Evolutionary conservation across 192 early-diverging fungal genomes (phyloP).

Genomic region (Rhizophagus prolifer): DNA sequence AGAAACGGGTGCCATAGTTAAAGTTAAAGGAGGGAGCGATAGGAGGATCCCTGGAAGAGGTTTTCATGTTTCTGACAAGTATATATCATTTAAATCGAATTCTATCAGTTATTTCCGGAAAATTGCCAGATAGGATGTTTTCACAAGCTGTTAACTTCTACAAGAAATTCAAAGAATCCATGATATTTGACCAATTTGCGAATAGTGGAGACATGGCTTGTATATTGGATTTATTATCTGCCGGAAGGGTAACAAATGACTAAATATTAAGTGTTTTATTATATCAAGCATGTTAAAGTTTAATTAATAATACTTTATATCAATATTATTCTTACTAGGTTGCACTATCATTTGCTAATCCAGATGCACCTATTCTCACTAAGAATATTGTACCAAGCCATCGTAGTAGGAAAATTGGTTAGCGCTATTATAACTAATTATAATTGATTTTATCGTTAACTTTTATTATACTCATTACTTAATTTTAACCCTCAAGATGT

Average conservation of each 20-base stretch:
- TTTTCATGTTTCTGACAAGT: slow-evolving; percentile 34
- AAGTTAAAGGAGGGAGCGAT: slow-evolving; percentile 26
- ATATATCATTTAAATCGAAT: background rate
- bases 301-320: background rate
- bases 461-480: background rate
- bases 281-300: background rate
- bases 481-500: background rate
- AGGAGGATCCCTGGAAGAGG: slow-evolving; percentile 32
- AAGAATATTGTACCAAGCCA: slow-evolving; percentile 17
- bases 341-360: background rate
- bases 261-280: background rate
- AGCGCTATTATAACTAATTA: background rate
- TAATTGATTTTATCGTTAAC: background rate
- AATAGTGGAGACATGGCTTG: slow-evolving; percentile 33
- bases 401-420: slow-evolving; percentile 31
- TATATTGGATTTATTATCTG: slow-evolving; percentile 31
- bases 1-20: slow-evolving; percentile 31
- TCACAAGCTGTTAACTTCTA: slow-evolving; percentile 23
- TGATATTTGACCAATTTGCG: slow-evolving; percentile 28
- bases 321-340: background rate
- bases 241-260: slow-evolving; percentile 15
- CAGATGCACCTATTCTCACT: background rate
- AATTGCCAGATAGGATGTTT: slow-evolving; percentile 32
- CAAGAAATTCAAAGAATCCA: background rate
- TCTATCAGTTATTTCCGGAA: slow-evolving; percentile 21